Evolutionary conservation across 345 rosid genomes (phyloP).

Genomic region (Punica granatum): DNA sequence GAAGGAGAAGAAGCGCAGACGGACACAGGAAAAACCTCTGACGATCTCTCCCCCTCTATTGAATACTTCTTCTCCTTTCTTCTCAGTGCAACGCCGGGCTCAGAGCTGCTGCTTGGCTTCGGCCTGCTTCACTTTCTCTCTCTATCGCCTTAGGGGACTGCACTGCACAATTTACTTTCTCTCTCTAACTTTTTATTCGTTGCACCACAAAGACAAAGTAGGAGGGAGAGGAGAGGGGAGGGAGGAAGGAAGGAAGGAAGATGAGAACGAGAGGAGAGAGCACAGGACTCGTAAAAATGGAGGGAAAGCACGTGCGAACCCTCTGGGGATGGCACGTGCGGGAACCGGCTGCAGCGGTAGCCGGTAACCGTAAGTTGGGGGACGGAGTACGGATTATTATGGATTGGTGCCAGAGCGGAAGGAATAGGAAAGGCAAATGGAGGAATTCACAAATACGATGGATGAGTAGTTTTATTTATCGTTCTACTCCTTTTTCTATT

Average conservation of each 20-base stretch:
- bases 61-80: too few species aligned
- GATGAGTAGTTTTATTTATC: slow-evolving; percentile 41
- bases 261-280: slow-evolving; percentile 12
- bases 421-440: too few species aligned
- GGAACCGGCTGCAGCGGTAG: slow-evolving; percentile 38
- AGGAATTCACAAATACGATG: slow-evolving; percentile 31
- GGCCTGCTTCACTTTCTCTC: neutral
- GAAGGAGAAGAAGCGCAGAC: too few species aligned
- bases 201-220: slow-evolving; percentile 43
- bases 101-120: neutral
- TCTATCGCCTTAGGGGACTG: neutral
- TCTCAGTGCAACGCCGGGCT: neutral
- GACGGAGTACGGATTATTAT: slow-evolving; percentile 25
- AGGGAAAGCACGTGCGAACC: slow-evolving; percentile 8
- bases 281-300: slow-evolving; percentile 7
- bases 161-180: neutral
- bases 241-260: too few species aligned
- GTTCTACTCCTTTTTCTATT: slow-evolving; percentile 22
- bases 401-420: slow-evolving; percentile 38
- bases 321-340: slow-evolving; percentile 37
- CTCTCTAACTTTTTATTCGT: slow-evolving; percentile 54
- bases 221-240: slow-evolving; percentile 16
- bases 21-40: too few species aligned
- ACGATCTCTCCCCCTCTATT: neutral
- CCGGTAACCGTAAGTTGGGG: slow-evolving; percentile 27